Base-by-base conservation (phyloP, 495 filamentous ascomycete genomes). In the Echria macrotheca region DNA sequence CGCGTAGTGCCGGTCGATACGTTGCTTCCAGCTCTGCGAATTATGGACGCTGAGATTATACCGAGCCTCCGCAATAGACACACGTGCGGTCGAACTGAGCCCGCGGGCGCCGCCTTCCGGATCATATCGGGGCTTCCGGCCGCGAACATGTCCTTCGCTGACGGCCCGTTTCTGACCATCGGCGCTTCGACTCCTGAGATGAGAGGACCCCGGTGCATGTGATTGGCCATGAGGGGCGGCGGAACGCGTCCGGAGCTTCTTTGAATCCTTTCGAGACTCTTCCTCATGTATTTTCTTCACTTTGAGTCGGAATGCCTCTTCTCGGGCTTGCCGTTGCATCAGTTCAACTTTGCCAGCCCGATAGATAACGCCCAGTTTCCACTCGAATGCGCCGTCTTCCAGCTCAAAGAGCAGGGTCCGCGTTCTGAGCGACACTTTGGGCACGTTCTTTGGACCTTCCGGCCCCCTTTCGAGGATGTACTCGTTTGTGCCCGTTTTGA, bases 361-460 rank as follows among this genome's bases (percentile, higher is more conserved):
- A 57, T 97, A 97, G 39, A 97, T 99, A 55, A 84, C 78, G 0
- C 89, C 87, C 17, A 99, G 75, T 59, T 96, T 96, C 85, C 91
- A 96, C 61, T 99, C 93, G 59, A 99, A 99, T 1, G 87, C 84
- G 43, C 93, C 89, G 65, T 99, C 93, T 66, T 99, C 93, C 39
- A 99, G 70, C 51, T 96, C 89, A 49, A 97, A 88, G 18, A 96
- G 68, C 8, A 97, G 64, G 0, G 83, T 86, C 61, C 85, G 89
- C 41, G 83, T 85, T 37, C 89, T 80, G 1, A 99, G 39, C 0
- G 89, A 89, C 10, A 97, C 68, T 58, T 83, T 88, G 5, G 93
- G 94, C 4, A 97, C 79, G 33, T 79, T 77, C 61, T 90, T 96
- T 1, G 94, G 88, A 6, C 75, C 82, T 64, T 96, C 87, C 0